These are phyloP conservation scores for Podospora conica DNA, from an alignment of 495 filamentous ascomycete species.

Conservation along the genomic window DNA sequence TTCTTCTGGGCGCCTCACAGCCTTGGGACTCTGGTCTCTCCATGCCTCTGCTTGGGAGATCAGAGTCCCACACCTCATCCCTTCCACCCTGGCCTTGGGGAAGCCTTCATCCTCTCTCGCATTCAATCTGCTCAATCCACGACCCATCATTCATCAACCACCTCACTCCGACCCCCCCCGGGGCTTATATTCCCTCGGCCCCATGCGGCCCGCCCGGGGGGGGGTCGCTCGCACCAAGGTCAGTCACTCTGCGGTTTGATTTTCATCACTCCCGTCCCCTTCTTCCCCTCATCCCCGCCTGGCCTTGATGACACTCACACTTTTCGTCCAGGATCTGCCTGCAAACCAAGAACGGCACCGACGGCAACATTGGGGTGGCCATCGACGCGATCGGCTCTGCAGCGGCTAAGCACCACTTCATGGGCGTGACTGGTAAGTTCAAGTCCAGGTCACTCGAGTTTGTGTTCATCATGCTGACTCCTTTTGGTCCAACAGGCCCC, in stretches of 20 bases:
- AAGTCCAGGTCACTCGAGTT: background rate
- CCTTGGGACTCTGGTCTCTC: background rate
- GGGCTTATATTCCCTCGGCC: background rate
- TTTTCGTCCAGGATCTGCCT: background rate
- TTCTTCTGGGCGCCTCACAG: background rate
- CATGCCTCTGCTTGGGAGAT: background rate
- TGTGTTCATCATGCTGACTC: background rate
- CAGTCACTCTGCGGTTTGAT: background rate
- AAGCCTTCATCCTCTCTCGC: background rate
- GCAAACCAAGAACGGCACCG: slow-evolving; percentile 83
- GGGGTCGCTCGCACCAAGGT: too few species aligned
- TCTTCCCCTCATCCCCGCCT: background rate
- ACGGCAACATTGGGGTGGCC: slow-evolving; percentile 85
- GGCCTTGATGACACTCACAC: background rate
- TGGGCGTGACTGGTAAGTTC: slow-evolving; percentile 69
- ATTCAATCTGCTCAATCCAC: background rate
- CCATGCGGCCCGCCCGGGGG: background rate
- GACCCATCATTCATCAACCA: too few species aligned
- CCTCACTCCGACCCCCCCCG: background rate
- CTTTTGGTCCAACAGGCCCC: too few species aligned
- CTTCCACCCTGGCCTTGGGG: background rate
- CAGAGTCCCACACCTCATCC: background rate
- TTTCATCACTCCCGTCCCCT: background rate
- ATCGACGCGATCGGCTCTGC: slow-evolving; percentile 95
- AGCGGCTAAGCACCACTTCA: slow-evolving; percentile 88